Evolutionary conservation across 345 rosid species (phyloP).

Genomic region (Arabidopsis arenosa): DNA sequence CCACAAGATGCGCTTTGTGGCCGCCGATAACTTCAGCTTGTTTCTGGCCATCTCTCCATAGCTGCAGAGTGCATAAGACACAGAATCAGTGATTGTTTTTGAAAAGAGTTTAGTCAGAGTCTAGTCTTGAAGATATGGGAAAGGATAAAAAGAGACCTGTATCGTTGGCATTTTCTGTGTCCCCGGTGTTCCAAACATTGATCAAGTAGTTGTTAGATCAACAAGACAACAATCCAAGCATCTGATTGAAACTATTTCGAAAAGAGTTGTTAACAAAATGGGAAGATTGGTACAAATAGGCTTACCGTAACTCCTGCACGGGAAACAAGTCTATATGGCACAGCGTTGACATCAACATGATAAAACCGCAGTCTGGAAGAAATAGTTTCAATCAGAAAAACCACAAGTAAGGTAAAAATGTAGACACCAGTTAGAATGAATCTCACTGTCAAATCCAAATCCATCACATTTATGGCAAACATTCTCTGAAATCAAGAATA

Average conservation of each 20-base stretch:
- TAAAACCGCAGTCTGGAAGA: conserved; percentile 70
- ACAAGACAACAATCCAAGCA: background rate
- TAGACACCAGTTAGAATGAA: background rate
- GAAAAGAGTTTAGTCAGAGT: background rate
- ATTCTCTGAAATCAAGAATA: conserved; percentile 17
- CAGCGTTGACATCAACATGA: conserved; percentile 78
- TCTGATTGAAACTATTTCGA: background rate
- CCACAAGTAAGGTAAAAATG: background rate
- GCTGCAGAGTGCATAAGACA: conserved; percentile 46
- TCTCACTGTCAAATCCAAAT: background rate
- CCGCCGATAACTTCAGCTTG: conserved; percentile 87
- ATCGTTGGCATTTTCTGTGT: conserved; percentile 93
- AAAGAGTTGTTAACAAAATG: background rate
- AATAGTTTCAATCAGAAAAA: background rate
- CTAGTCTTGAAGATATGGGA: background rate
- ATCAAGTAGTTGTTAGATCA: conserved; percentile 11
- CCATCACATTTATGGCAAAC: background rate
- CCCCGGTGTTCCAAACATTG: conserved; percentile 13
- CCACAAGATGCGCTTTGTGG: conserved; percentile 77
- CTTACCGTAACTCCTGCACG: conserved; percentile 91
- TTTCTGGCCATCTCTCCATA: conserved; percentile 82
- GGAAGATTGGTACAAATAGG: conserved; percentile 14
- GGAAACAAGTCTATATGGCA: conserved; percentile 75
- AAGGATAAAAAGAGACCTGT: conserved; percentile 55
- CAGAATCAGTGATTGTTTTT: background rate